Conservation (phyloP, 306 rosid species). For the Phaseolus lunatus region DNA sequence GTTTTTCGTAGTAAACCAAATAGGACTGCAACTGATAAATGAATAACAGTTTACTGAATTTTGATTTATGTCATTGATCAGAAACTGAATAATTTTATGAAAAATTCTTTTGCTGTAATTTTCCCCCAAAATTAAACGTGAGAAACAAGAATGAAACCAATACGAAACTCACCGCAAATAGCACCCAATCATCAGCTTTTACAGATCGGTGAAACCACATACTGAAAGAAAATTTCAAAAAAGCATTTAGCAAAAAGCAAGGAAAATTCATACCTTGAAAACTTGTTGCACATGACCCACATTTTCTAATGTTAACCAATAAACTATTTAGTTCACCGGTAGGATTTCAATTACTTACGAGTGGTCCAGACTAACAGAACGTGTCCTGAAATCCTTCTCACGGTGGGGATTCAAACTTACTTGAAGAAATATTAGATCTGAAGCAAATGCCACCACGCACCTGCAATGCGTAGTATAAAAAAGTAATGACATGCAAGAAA, state of each 20-base stretch:
- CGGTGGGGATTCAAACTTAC: slow-evolving; percentile 94
- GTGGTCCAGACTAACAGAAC: slow-evolving; percentile 86
- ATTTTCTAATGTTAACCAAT: slow-evolving; percentile 9
- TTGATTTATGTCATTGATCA: slow-evolving; percentile 10
- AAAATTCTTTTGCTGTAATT: background rate
- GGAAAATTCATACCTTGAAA: background rate
- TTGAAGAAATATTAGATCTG: slow-evolving; percentile 83
- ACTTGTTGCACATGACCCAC: slow-evolving; percentile 2
- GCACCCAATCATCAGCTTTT: slow-evolving; percentile 92
- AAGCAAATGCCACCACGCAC: slow-evolving; percentile 91
- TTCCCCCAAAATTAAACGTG: background rate
- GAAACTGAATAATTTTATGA: background rate
- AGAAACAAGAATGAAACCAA: slow-evolving; percentile 19
- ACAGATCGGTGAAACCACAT: slow-evolving; percentile 92
- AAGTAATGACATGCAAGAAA: slow-evolving; percentile 13
- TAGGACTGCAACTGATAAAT: background rate
- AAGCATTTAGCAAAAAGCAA: background rate
- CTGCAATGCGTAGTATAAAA: slow-evolving; percentile 50
- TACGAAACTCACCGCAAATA: slow-evolving; percentile 69
- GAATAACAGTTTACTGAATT: background rate
- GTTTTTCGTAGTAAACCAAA: background rate
- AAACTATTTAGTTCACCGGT: slow-evolving; percentile 16
- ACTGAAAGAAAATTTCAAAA: slow-evolving; percentile 50
- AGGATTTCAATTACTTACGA: slow-evolving; percentile 66
- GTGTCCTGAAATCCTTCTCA: slow-evolving; percentile 63